Base-by-base conservation (phyloP, 208 protist species). In the Trypanosoma avium region DNA sequence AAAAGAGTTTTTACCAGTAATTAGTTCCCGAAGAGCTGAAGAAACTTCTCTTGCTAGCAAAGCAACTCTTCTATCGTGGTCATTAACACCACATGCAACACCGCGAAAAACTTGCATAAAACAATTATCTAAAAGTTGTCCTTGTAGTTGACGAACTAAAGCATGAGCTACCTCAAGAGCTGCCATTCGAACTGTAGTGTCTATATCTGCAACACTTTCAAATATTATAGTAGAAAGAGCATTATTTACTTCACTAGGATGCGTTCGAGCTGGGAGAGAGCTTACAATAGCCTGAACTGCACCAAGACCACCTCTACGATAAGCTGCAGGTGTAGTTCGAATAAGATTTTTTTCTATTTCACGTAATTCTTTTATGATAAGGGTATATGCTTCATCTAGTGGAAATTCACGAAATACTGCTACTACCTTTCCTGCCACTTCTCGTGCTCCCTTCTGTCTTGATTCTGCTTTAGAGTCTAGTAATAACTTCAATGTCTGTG, bases 121-220 rank as follows among this genome's bases (percentile, higher is more conserved):
- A 42, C 77, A 78, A 4, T 60, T 9, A 10, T 71, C 50, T 30
- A 87, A 45, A 29, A 78, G 61, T 42, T 84, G 81, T 4, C 32
- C 33, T 43, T 75, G 67, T 22, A 87, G 62, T 19, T 76, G 49
- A 0, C 76, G 73, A 26, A 87, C 66, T 32, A 90, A 61, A 9
- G 76, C 73, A 63, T 93, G 84, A 30, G 62, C 66, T 17, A 79
- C 76, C 59, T 93, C 86, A 29, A 88, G 57, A n/a, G 86, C 81
- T 6, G 79, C 79, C n/a, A 90, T 42, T 19, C 86, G 77, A 15
- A 93, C 86, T 7, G 80, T 57, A 2, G 75, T 66, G 40, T 93
- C 83, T 2, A 77, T 67, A 38, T 93, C 86, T 19, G 68, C 52
- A 52, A 84, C 61, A 32, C 71, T 74, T 29, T 66, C 55, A 46